phyloP scores from a whole-genome alignment of 2,329 filamentous ascomycete species.

The Blastomyces gilchristii region DNA sequence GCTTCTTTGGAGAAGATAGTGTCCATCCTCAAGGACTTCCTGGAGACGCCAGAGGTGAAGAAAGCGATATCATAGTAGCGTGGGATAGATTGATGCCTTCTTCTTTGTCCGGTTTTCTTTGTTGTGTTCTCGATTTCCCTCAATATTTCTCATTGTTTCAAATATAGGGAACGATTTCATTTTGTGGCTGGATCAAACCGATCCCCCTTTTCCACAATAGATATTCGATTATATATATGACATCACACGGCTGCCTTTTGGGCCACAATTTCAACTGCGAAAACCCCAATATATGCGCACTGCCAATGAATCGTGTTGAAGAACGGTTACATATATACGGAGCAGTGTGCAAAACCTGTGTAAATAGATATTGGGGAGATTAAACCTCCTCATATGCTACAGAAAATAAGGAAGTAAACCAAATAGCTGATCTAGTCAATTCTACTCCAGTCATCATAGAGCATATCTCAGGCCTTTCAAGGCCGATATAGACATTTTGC shows the following conservation, averaged over 20 bases:
- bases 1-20: constrained; percentile 68
- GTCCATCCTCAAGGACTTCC: constrained; percentile 59
- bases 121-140: background rate
- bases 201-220: background rate
- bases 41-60: constrained; percentile 44
- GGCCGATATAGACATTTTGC: background rate
- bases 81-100: background rate
- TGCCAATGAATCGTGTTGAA: background rate
- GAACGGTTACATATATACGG: background rate
- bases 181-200: background rate
- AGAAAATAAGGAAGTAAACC: background rate
- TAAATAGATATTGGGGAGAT: too few relatives aligned
- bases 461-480: background rate
- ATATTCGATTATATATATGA: background rate
- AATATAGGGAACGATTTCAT: background rate
- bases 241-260: background rate
- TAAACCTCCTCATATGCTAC: background rate
- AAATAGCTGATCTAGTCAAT: background rate
- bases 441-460: background rate
- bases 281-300: background rate
- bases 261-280: background rate
- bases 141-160: background rate
- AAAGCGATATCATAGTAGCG: background rate
- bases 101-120: background rate
- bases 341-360: too few relatives aligned